Base-by-base conservation (phyloP, 306 rosid species). In the Macrotyloma uniflorum region DNA sequence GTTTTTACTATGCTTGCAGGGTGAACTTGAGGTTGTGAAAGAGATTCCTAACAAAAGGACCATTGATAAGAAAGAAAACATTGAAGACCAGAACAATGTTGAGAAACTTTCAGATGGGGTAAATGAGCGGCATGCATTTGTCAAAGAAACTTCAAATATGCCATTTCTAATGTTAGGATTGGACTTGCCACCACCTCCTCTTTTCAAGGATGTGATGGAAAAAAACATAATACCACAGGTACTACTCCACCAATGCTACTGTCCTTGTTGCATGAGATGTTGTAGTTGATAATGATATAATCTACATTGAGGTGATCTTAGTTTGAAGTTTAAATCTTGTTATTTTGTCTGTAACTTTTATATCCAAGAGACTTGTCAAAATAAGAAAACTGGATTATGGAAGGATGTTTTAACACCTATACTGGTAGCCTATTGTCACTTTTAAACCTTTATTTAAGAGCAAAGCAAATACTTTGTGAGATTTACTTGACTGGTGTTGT, bases 191-290 rank as follows among this genome's bases (percentile, higher is more conserved):
- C 98, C 98, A 0, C 98, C 98, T 12, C 98, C 98, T 28, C 97
- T 95, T 77, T 95, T 95, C 86, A 90, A 88, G 86, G 98, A 95
- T 84, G 97, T 92, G 68, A 92, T 92, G 98, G 98, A 95, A 92
- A 95, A 95, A 86, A 95, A 95, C 80, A 95, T 92, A 67, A 95
- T 95, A 86, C 98, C 98, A 19, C 98, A 95, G 98, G 98, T 95
- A 80, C 67, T 32, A 18, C 50, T 50, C 51, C 78, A 51, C 53
- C 19, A 54, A 20, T 67, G 9, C 63, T 72, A 54, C 24, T 32
- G 46, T 67, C 23, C 72, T 58, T 40, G 30, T 23, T 85, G 50
- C 53, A 66, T 61, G 66, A 79, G 33, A 47, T 78, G 55, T 38
- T 38, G 9, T 49, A 35, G 23, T 78, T 40, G 6, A 67, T 54